Percentiles rank a stretch among this genome's conserved stretches.
Evolutionary conservation across 2,329 filamentous ascomycete species (phyloP).

Genomic region (Metarhizium brunneum): DNA sequence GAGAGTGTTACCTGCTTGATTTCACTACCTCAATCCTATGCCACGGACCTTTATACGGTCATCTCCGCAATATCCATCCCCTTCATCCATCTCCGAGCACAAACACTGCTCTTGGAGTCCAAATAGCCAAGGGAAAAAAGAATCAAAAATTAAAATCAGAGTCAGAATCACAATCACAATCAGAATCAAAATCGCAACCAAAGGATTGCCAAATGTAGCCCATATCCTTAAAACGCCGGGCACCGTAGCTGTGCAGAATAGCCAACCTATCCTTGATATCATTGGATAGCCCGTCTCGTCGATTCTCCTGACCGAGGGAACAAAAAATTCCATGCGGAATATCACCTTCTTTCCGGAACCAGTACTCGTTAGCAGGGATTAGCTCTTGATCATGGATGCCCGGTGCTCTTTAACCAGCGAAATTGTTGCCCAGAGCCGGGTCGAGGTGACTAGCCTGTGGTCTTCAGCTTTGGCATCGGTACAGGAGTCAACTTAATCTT

Average conservation of each 20-base stretch:
- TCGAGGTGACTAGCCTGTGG: slow-evolving; percentile 14
- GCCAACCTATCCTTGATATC: neutral
- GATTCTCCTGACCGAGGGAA: neutral
- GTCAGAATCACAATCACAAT: neutral
- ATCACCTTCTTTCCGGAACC: neutral
- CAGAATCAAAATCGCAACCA: neutral
- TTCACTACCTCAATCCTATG: too few species aligned
- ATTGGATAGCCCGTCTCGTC: neutral
- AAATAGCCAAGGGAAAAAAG: neutral
- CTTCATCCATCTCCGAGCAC: neutral
- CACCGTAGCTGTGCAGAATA: slow-evolving; percentile 4
- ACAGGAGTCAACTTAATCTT: slow-evolving; percentile 16
- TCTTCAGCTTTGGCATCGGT: slow-evolving; percentile 13
- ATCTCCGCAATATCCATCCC: neutral
- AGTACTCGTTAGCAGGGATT: neutral
- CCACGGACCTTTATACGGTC: too few species aligned
- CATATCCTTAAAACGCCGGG: slow-evolving; percentile 5
- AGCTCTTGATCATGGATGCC: neutral
- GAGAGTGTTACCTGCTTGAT: too few species aligned
- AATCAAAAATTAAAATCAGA: neutral
- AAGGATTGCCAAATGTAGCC: neutral
- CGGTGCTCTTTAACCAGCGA: neutral
- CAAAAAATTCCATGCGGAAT: neutral
- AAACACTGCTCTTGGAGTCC: neutral
- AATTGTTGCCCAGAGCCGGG: neutral